Conservation (phyloP, 2,329 filamentous ascomycete species). For the Zymoseptoria crescenta region DNA sequence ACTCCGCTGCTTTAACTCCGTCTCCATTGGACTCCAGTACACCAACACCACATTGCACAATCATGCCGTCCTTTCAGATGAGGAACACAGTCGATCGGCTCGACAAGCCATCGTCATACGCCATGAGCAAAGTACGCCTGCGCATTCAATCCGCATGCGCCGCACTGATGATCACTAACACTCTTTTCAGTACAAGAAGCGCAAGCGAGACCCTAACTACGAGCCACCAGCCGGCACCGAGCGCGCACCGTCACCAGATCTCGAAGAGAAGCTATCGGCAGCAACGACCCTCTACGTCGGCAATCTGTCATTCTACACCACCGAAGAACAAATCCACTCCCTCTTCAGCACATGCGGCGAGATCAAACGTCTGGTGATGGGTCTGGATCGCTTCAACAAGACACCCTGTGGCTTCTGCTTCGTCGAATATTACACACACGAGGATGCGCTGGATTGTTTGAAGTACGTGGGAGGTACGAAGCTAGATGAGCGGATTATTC, state of each 20-base stretch:
- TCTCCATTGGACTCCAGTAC: neutral
- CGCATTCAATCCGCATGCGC: neutral
- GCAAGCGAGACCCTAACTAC: constrained; percentile 54
- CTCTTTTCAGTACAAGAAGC: constrained; percentile 58
- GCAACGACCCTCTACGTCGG: constrained; percentile 96
- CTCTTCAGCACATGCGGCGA: constrained; percentile 62
- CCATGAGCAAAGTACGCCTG: constrained; percentile 63
- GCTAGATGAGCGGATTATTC: constrained; percentile 91
- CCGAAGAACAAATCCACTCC: constrained; percentile 97
- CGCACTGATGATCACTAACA: constrained; percentile 8
- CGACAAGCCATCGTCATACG: constrained; percentile 93
- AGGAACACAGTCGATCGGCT: constrained; percentile 80
- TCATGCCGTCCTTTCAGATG: constrained; percentile 41
- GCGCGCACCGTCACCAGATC: constrained; percentile 45
- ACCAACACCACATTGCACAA: neutral
- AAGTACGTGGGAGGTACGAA: constrained; percentile 98
- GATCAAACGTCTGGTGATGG: constrained; percentile 97
- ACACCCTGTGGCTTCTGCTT: constrained; percentile 99
- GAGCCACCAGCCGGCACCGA: constrained; percentile 36
- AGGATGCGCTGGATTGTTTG: constrained; percentile 95
- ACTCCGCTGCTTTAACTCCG: no score
- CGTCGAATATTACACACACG: constrained; percentile 97
- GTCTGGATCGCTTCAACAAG: constrained; percentile 91
- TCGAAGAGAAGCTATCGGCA: constrained; percentile 72
- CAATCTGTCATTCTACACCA: constrained; percentile 76